A percentile compares a stretch with the other conserved stretches of the same genome.
phyloP scores from a whole-genome alignment of 768 basidiomycete genomes.

The Boletus reticulatus region DNA sequence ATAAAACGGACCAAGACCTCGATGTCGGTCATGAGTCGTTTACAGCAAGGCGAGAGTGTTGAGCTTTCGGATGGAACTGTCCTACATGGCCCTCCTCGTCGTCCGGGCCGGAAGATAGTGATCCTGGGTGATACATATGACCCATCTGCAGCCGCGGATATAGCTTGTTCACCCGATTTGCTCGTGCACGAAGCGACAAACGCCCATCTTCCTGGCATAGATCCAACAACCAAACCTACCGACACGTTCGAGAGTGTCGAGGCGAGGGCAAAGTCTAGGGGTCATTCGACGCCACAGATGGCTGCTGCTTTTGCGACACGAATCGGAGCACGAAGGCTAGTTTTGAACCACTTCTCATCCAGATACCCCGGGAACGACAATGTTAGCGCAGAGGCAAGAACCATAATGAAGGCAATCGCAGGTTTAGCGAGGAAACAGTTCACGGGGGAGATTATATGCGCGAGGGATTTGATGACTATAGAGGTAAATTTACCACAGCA shows the following conservation, averaged over 20 bases:
- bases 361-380: conserved; percentile 72
- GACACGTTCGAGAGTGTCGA: conserved; percentile 67
- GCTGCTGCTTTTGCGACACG: conserved; percentile 76
- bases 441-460: conserved; percentile 60
- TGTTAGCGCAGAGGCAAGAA: conserved; percentile 43
- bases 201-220: conserved; percentile 69
- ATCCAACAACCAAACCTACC: conserved; percentile 52
- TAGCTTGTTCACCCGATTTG: conserved; percentile 67
- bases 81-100: conserved; percentile 61
- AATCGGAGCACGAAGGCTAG: conserved; percentile 57
- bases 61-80: conserved; percentile 69
- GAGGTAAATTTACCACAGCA: conserved; percentile 44
- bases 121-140: conserved; percentile 87
- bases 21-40: conserved; percentile 60
- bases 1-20: conserved; percentile 69
- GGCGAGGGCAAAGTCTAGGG: conserved; percentile 64
- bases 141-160: conserved; percentile 58
- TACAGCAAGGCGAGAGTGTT: conserved; percentile 65
- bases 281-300: conserved; percentile 92
- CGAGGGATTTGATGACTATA: conserved; percentile 72
- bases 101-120: conserved; percentile 71
- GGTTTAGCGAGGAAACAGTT: conserved; percentile 53
- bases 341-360: conserved; percentile 85
- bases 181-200: conserved; percentile 91
- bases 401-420: conserved; percentile 63